Evolutionary conservation across 202 grass and related monocot genomes (phyloP), one percentile per base, ranked within the genome.

Genomic region (Brachypodium distachyon): DNA sequence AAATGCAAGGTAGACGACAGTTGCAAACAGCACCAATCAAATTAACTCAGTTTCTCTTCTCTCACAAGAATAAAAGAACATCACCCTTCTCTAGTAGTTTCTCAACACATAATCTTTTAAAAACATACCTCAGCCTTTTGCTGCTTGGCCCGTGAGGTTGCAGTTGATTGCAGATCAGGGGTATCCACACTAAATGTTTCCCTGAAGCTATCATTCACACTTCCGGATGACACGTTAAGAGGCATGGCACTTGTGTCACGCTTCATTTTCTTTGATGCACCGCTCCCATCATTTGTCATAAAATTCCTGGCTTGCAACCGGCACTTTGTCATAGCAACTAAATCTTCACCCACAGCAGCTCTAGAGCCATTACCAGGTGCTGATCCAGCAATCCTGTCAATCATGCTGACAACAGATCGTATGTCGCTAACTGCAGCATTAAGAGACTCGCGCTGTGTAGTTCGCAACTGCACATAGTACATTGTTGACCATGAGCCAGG

Each of bases 321-420:
- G 33, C 96, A 98, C 83, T 92, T 98, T 29, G 91, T 98, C 96
- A 98, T 98, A 37, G 96, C 96, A 54, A 95, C 96, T 77, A 98
- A 83, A 82, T 98, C 96, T 57, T 98, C 96, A 39, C 96, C 96
- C 19, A 92, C 86, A 42, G 91, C 95, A 87, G 95, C 89, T 77
- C 95, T 91, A 57, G 95, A 98, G 55, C 95, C 95, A 74, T 94
- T 98, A 79, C 95, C 95, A 52, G 95, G 95, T 44, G 95, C 91
- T 55, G 96, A 95, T n/a, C 96, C 96, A 80, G 96, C 96, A 76
- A 98, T 94, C 87, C 96, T 84, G 56, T 98, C 91, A 12, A 98
- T 86, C 96, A 95, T 95, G 79, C 96, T 95, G 43, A 98, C 84
- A 13, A 95, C 96, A 63, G 91, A 95, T 68, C 84, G 87, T 61